These are phyloP conservation scores for Penicillium brasilianum DNA, from an alignment of 2,329 filamentous ascomycete species.

Conservation along the genomic window DNA sequence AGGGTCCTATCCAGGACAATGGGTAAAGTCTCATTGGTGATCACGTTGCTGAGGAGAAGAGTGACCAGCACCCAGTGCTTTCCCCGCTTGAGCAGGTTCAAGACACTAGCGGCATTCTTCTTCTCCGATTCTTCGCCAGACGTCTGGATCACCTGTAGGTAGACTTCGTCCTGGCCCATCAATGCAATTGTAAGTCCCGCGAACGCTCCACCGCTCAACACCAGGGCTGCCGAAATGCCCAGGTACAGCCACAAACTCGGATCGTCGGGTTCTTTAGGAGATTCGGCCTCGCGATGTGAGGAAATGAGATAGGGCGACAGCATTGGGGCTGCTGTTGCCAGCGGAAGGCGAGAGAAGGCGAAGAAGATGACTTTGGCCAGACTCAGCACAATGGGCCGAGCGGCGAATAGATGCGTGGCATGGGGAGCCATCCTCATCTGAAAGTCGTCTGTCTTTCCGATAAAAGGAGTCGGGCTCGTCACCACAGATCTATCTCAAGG, in stretches of 20 bases:
- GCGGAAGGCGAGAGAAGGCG: conserved; percentile 44
- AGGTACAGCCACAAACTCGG: conserved; percentile 80
- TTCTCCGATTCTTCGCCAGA: conserved; percentile 85
- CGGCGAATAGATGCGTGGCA: conserved; percentile 40
- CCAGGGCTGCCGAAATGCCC: conserved; percentile 76
- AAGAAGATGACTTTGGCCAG: conserved; percentile 49
- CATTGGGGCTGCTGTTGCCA: conserved; percentile 46
- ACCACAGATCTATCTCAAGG: background rate
- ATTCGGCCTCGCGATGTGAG: conserved; percentile 36
- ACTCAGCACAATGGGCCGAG: conserved; percentile 47
- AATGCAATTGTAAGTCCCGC: conserved; percentile 78
- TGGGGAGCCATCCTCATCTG: conserved; percentile 33
- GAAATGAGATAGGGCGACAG: conserved; percentile 25
- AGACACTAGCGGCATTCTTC: conserved; percentile 80
- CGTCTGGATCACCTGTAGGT: conserved; percentile 89
- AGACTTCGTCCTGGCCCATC: conserved; percentile 88
- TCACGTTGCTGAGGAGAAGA: conserved; percentile 90
- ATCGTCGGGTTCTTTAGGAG: conserved; percentile 61
- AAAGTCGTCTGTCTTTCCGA: conserved; percentile 3
- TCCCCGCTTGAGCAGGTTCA: conserved; percentile 78
- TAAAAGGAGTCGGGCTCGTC: background rate
- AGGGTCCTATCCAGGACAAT: conserved; percentile 94
- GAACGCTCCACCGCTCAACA: conserved; percentile 88
- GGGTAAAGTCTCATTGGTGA: conserved; percentile 94
- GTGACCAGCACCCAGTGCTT: conserved; percentile 99